phyloP scores from a whole-genome alignment of 2,329 filamentous ascomycete genomes.

The Sclerotinia trifoliorum region DNA sequence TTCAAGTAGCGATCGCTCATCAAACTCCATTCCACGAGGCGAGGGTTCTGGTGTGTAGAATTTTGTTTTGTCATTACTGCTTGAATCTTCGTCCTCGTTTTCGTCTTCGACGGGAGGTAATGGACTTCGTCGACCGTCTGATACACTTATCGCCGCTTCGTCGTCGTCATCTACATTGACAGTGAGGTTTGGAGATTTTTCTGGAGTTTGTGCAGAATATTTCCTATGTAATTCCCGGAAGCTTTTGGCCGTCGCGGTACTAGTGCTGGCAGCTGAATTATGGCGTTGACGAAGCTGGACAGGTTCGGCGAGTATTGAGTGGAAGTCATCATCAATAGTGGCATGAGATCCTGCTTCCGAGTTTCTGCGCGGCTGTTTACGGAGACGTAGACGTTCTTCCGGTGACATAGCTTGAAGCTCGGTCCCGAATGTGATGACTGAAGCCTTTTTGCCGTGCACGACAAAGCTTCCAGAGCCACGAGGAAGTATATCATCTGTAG shows the following conservation, averaged over 20 bases:
- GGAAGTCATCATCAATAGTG: slow-evolving; percentile 49
- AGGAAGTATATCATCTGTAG: slow-evolving; percentile 66
- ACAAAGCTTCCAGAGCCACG: slow-evolving; percentile 88
- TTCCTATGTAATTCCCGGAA: slow-evolving; percentile 64
- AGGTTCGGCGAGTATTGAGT: slow-evolving; percentile 49
- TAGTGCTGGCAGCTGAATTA: slow-evolving; percentile 62
- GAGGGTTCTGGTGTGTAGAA: slow-evolving; percentile 30
- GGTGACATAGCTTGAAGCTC: slow-evolving; percentile 78
- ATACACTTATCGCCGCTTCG: slow-evolving; percentile 59
- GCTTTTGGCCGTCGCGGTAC: slow-evolving; percentile 65
- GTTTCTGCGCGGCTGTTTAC: slow-evolving; percentile 52
- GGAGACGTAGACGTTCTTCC: slow-evolving; percentile 68
- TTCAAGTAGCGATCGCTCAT: slow-evolving; percentile 10
- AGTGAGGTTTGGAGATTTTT: slow-evolving; percentile 34
- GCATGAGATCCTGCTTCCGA: slow-evolving; percentile 29
- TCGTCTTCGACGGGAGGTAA: slow-evolving; percentile 50
- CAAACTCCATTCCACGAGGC: neutral
- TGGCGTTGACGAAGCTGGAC: slow-evolving; percentile 49
- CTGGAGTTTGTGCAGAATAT: slow-evolving; percentile 52
- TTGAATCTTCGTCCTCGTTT: slow-evolving; percentile 26
- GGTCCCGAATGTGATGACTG: slow-evolving; percentile 92
- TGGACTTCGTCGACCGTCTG: slow-evolving; percentile 57
- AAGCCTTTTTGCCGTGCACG: slow-evolving; percentile 96
- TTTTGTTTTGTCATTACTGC: slow-evolving; percentile 20
- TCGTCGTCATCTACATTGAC: slow-evolving; percentile 49